These are phyloP conservation scores for Microcyclospora pomicola DNA, from an alignment of 2,329 filamentous ascomycete species.

Conservation along the genomic window DNA sequence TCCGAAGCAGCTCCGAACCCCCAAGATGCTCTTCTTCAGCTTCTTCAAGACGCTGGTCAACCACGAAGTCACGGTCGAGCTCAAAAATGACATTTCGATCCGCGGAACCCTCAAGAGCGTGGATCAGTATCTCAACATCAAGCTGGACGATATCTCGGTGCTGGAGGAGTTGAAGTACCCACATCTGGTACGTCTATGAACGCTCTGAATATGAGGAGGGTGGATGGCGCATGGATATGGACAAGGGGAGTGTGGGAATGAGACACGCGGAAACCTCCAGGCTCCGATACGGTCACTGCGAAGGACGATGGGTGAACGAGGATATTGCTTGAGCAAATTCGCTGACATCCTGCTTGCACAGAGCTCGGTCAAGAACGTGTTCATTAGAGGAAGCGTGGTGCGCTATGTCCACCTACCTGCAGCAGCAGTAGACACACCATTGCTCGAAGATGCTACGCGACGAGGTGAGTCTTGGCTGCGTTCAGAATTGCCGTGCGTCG, in stretches of 20 bases:
- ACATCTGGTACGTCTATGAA: constrained; percentile 54
- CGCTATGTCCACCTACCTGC: constrained; percentile 82
- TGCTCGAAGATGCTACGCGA: constrained; percentile 82
- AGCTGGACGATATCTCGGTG: constrained; percentile 88
- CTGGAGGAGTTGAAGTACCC: constrained; percentile 91
- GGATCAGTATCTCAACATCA: constrained; percentile 98
- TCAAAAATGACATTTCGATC: constrained; percentile 98
- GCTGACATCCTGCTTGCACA: constrained; percentile 15
- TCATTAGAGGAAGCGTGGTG: constrained; percentile 85
- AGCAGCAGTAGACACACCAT: constrained; percentile 65
- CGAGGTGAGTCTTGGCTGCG: constrained; percentile 43
- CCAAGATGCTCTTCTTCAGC: constrained; percentile 23
- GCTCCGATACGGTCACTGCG: neutral
- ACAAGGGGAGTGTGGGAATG: neutral
- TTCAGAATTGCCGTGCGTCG: neutral
- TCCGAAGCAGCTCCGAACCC: neutral
- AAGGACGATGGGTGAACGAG: neutral
- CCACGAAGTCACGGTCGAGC: constrained; percentile 91
- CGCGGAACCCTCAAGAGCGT: constrained; percentile 91
- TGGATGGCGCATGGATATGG: neutral
- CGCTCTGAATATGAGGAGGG: neutral
- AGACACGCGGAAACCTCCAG: neutral
- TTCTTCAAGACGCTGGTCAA: constrained; percentile 98
- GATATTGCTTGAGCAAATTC: too few species aligned
- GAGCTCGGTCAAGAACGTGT: constrained; percentile 86